Evolutionary conservation across 345 rosid species (phyloP).

Genomic region (Bruguiera gymnorhiza): DNA sequence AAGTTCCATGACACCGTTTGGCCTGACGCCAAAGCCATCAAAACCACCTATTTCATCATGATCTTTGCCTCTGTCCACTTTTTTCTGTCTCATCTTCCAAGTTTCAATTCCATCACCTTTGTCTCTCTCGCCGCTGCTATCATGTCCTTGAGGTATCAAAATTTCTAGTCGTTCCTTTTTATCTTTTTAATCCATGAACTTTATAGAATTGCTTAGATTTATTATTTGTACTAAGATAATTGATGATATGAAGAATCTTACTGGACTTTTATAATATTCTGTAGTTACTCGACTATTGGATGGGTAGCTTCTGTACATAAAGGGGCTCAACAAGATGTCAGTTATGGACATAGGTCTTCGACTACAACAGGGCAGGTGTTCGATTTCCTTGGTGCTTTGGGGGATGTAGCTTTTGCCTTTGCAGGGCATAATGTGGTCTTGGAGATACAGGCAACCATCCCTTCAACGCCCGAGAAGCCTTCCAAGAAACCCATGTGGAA

Average conservation of each 20-base stretch:
- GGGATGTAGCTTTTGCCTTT: slow-evolving; percentile 61
- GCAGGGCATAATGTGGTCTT: slow-evolving; percentile 68
- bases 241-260: neutral
- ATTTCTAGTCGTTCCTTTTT: neutral
- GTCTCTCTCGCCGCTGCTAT: slow-evolving; percentile 63
- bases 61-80: slow-evolving; percentile 56
- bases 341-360: slow-evolving; percentile 32
- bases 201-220: too few species aligned
- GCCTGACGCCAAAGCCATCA: slow-evolving; percentile 42
- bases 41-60: slow-evolving; percentile 54
- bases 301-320: slow-evolving; percentile 50
- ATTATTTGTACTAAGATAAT: too few species aligned
- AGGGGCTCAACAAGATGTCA: slow-evolving; percentile 40
- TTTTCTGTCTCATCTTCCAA: slow-evolving; percentile 57
- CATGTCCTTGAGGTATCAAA: slow-evolving; percentile 56
- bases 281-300: slow-evolving; percentile 59
- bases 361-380: slow-evolving; percentile 39
- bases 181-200: neutral
- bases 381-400: slow-evolving; percentile 47
- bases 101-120: slow-evolving; percentile 55
- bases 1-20: slow-evolving; percentile 45
- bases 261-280: neutral
- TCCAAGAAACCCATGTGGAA: slow-evolving; percentile 75
- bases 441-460: slow-evolving; percentile 73
- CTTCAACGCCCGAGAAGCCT: slow-evolving; percentile 59